These are phyloP conservation scores for Pseudocercospora musae DNA, from an alignment of 2,329 filamentous ascomycete genomes.

Conservation along the genomic window DNA sequence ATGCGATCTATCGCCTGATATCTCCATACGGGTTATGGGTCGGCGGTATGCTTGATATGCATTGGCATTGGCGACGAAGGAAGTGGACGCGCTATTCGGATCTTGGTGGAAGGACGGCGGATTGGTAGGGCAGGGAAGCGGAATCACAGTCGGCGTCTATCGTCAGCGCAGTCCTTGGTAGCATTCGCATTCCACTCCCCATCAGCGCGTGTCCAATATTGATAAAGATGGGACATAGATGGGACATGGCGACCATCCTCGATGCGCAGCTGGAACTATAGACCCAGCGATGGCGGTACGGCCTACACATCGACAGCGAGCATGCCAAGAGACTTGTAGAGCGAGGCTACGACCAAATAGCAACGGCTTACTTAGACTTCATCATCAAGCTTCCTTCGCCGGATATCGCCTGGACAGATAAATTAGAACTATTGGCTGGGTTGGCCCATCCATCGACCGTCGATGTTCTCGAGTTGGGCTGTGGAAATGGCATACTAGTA, in stretches of 20 bases:
- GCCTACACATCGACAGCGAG: background rate
- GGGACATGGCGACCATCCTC: too few relatives aligned
- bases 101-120: background rate
- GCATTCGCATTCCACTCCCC: background rate
- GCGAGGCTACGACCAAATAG: constrained; percentile 7
- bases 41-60: background rate
- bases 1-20: background rate
- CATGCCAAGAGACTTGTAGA: constrained; percentile 3
- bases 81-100: background rate
- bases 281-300: background rate
- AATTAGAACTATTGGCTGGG: background rate
- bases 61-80: background rate
- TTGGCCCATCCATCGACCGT: background rate
- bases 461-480: constrained; percentile 40
- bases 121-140: background rate
- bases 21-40: background rate
- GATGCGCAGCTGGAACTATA: too few relatives aligned
- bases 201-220: background rate
- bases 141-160: background rate
- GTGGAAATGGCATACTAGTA: constrained; percentile 38
- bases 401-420: constrained; percentile 1
- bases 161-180: background rate
- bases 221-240: too few relatives aligned
- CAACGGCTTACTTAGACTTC: constrained; percentile 3
- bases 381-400: constrained; percentile 1